Conservation (phyloP, 2,329 filamentous ascomycete genomes). For the Raffaelea albimanens region DNA sequence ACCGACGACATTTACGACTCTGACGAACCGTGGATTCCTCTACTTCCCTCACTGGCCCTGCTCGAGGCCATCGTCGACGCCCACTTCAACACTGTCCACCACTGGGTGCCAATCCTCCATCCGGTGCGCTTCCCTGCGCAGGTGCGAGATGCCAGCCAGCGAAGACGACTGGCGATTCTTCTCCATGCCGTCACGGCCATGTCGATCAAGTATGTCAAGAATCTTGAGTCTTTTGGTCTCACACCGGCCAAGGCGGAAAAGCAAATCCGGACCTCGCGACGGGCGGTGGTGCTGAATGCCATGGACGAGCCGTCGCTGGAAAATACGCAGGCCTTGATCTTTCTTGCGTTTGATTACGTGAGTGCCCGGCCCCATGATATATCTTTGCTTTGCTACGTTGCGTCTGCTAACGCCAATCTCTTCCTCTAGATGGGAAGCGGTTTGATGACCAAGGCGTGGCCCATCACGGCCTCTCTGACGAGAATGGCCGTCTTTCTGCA, state of each 20-base stretch:
- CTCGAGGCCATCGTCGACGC: conserved; percentile 18
- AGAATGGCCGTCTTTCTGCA: conserved; percentile 27
- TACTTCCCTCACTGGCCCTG: conserved; percentile 7
- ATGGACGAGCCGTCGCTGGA: conserved; percentile 22
- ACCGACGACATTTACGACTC: neutral
- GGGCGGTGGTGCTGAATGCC: conserved; percentile 19
- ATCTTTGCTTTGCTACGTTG: too few species aligned
- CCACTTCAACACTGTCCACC: conserved; percentile 23
- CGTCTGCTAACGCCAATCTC: conserved; percentile 8
- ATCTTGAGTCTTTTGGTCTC: neutral
- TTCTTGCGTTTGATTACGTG: conserved; percentile 24
- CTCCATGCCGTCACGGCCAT: conserved; percentile 22
- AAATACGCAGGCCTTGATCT: conserved; percentile 23
- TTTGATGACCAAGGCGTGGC: conserved; percentile 21
- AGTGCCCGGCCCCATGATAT: neutral
- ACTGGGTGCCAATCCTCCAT: conserved; percentile 27
- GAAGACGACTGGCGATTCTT: conserved; percentile 18
- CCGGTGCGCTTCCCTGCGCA: conserved; percentile 19
- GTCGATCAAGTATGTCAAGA: too few species aligned
- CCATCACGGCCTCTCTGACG: conserved; percentile 25
- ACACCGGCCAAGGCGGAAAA: conserved; percentile 15
- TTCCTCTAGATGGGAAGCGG: conserved; percentile 21
- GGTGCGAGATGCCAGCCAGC: conserved; percentile 16
- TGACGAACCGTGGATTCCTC: neutral
- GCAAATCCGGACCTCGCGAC: conserved; percentile 4